These are phyloP conservation scores for Cyberlindnera euphorbiae DNA, from an alignment of 805 yeast species.

Conservation along the genomic window DNA sequence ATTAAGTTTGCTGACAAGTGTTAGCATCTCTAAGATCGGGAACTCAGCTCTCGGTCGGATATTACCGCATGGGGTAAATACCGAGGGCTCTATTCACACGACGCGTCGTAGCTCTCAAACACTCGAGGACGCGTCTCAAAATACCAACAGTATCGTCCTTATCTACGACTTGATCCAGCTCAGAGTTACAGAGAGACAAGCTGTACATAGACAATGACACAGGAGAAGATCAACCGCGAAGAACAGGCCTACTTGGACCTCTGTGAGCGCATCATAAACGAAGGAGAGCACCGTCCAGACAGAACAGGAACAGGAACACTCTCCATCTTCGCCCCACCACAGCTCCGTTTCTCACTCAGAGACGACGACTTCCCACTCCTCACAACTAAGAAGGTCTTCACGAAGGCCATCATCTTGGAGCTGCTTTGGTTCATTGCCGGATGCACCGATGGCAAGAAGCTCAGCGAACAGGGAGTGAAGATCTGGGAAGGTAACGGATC, in stretches of 20 bases:
- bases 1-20: too few species aligned
- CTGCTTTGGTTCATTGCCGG: conserved; percentile 91
- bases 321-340: conserved; percentile 94
- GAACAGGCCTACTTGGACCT: conserved; percentile 87
- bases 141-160: too few species aligned
- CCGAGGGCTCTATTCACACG: too few species aligned
- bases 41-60: too few species aligned
- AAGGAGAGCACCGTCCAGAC: conserved; percentile 91
- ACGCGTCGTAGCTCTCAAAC: too few species aligned
- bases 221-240: conserved; percentile 31
- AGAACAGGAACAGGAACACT: conserved; percentile 97
- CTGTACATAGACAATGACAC: too few species aligned
- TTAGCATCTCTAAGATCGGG: too few species aligned
- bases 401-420: conserved; percentile 85
- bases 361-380: conserved; percentile 78
- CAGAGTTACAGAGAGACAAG: too few species aligned
- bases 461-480: conserved; percentile 82
- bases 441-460: conserved; percentile 76
- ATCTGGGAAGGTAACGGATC: conserved; percentile 99
- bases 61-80: too few species aligned
- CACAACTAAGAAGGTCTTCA: conserved; percentile 90
- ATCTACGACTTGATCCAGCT: too few species aligned
- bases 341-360: conserved; percentile 72
- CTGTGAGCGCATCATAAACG: conserved; percentile 66
- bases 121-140: too few species aligned